Percentiles rank a stretch among this genome's conserved stretches.
These are phyloP conservation scores for Pseudogymnoascus sp. DNA, from an alignment of 2,329 filamentous ascomycete species.

Conservation along the genomic window DNA sequence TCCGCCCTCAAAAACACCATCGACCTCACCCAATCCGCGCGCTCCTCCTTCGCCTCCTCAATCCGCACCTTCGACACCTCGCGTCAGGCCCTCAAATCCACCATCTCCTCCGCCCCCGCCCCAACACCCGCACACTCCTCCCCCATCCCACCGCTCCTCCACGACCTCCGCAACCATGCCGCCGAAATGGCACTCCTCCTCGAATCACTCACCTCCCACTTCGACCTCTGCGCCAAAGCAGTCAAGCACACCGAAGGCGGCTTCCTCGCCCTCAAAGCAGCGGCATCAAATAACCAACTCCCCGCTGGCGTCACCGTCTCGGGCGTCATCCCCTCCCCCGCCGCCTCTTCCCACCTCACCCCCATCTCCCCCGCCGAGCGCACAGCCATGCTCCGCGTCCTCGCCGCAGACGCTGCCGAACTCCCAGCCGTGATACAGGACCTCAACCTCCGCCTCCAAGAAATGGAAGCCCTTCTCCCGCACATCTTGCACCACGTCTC, in stretches of 20 bases:
- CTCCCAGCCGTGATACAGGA: conserved; percentile 59
- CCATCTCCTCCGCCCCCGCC: conserved; percentile 26
- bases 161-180: conserved; percentile 46
- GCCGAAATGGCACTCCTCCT: conserved; percentile 75
- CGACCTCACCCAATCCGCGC: conserved; percentile 54
- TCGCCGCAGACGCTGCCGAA: conserved; percentile 60
- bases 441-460: conserved; percentile 64
- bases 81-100: conserved; percentile 51
- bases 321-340: conserved; percentile 48
- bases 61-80: conserved; percentile 65
- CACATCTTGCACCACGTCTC: conserved; percentile 56
- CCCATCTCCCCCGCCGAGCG: conserved; percentile 69
- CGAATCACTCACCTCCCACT: conserved; percentile 74
- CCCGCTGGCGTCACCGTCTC: conserved; percentile 53
- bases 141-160: conserved; percentile 38
- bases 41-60: conserved; percentile 4
- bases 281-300: conserved; percentile 45
- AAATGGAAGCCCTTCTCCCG: conserved; percentile 66
- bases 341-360: neutral
- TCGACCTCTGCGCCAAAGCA: conserved; percentile 86
- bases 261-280: conserved; percentile 58
- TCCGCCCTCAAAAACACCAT: conserved; percentile 62
- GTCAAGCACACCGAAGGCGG: conserved; percentile 83
- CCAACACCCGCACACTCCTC: conserved; percentile 22
- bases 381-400: conserved; percentile 71